These are phyloP conservation scores for Lunularia cruciata DNA, from an alignment of 225 moss, liverwort and hornwort species.

Conservation along the genomic window DNA sequence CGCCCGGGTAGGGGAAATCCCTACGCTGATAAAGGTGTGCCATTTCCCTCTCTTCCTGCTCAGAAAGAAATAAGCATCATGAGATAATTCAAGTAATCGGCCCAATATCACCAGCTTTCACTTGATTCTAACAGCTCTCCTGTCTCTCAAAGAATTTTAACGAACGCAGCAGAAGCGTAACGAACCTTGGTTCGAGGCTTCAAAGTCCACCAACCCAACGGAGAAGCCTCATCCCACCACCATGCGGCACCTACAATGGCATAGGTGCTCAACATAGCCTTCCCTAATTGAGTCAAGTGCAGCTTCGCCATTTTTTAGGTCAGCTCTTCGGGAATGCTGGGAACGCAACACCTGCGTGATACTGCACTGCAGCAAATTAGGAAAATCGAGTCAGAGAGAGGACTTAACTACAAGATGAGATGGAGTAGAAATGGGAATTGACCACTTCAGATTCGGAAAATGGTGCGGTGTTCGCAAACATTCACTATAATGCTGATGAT, in stretches of 20 bases:
- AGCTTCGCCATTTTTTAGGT: conserved; percentile 57
- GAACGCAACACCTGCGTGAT: too few relatives aligned
- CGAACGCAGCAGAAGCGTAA: background rate
- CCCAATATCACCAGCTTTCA: too few relatives aligned
- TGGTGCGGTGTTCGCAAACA: too few relatives aligned
- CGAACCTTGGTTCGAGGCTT: conserved; percentile 82
- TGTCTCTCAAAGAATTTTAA: background rate
- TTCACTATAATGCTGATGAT: too few relatives aligned
- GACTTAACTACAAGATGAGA: too few relatives aligned
- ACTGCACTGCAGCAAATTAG: too few relatives aligned
- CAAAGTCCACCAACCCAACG: conserved; percentile 89
- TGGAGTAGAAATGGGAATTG: too few relatives aligned
- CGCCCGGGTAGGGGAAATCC: conserved; percentile 81
- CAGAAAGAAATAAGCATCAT: background rate
- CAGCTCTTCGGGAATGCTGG: too few relatives aligned
- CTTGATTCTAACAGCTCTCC: too few relatives aligned
- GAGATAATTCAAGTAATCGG: background rate
- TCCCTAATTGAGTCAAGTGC: conserved; percentile 66
- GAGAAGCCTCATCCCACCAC: conserved; percentile 91
- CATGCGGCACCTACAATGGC: conserved; percentile 66
- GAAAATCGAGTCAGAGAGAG: too few relatives aligned
- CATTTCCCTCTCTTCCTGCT: conserved; percentile 90
- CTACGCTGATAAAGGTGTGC: conserved; percentile 69
- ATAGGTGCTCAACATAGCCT: conserved; percentile 57
- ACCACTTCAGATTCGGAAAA: too few relatives aligned